These are phyloP conservation scores for Tylopilus sp. DNA, from an alignment of 768 basidiomycete species.

Conservation along the genomic window DNA sequence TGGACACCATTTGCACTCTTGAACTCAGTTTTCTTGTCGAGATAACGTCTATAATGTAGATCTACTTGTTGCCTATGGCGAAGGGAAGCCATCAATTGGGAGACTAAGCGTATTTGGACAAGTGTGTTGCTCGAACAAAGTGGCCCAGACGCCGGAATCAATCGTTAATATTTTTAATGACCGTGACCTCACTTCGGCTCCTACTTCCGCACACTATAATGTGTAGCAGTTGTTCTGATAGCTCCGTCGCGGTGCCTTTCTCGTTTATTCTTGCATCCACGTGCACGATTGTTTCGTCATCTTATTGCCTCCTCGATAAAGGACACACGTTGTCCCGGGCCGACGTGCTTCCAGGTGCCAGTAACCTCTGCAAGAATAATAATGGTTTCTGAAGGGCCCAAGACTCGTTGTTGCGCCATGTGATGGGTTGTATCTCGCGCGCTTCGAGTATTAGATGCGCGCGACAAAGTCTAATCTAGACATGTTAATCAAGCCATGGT, in stretches of 20 bases:
- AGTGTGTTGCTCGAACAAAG: not conserved
- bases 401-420: no score
- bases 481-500: no score
- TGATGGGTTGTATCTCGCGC: no score
- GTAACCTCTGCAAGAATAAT: no score
- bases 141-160: no score
- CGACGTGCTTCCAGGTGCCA: no score
- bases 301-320: not conserved
- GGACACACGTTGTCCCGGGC: no score
- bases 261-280: not conserved
- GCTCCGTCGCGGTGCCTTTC: not conserved
- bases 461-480: no score
- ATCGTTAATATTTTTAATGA: no score
- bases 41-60: not conserved
- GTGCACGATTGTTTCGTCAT: not conserved
- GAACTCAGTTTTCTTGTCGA: not conserved
- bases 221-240: not conserved
- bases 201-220: not conserved
- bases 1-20: constrained; percentile 1
- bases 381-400: no score
- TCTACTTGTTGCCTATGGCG: not conserved
- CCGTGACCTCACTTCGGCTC: not conserved
- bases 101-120: not conserved
- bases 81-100: not conserved
- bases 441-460: no score